These are phyloP conservation scores for Dorcoceras hygrometricum DNA, from an alignment of 257 asterid species.

Conservation along the genomic window DNA sequence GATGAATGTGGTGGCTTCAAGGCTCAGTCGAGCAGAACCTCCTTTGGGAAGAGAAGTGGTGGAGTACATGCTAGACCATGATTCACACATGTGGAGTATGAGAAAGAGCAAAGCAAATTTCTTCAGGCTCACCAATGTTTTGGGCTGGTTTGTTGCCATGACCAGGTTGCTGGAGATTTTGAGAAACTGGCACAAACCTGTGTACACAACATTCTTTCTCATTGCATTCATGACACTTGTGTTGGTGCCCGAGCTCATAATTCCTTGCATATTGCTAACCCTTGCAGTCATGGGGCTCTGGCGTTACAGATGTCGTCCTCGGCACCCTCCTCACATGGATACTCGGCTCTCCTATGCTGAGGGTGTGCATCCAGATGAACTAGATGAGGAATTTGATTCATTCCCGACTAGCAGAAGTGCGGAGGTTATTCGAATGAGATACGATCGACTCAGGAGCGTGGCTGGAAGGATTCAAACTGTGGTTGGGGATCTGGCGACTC, in stretches of 20 bases:
- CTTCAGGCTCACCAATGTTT: conserved; percentile 64
- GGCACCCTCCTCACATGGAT: conserved; percentile 86
- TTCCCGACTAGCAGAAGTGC: conserved; percentile 66
- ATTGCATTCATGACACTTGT: conserved; percentile 43
- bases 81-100: conserved; percentile 96
- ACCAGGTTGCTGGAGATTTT: conserved; percentile 48
- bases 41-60: conserved; percentile 80
- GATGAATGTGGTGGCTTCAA: conserved; percentile 67
- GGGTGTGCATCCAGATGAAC: conserved; percentile 61
- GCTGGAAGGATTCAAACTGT: conserved; percentile 85
- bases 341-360: conserved; percentile 72
- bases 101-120: conserved; percentile 90
- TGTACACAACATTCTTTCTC: conserved; percentile 46
- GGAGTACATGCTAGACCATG: conserved; percentile 92
- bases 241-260: conserved; percentile 64
- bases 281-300: conserved; percentile 64
- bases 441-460: conserved; percentile 77
- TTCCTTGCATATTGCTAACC: conserved; percentile 52
- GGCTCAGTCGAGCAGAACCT: conserved; percentile 81
- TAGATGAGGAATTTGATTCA: conserved; percentile 83
- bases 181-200: conserved; percentile 68
- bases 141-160: conserved; percentile 53
- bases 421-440: conserved; percentile 64
- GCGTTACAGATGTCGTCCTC: conserved; percentile 61
- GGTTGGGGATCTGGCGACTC: conserved; percentile 89